Evolutionary conservation across 2,329 filamentous ascomycete genomes (phyloP).

Genomic region (Cladophialophora bantiana): DNA sequence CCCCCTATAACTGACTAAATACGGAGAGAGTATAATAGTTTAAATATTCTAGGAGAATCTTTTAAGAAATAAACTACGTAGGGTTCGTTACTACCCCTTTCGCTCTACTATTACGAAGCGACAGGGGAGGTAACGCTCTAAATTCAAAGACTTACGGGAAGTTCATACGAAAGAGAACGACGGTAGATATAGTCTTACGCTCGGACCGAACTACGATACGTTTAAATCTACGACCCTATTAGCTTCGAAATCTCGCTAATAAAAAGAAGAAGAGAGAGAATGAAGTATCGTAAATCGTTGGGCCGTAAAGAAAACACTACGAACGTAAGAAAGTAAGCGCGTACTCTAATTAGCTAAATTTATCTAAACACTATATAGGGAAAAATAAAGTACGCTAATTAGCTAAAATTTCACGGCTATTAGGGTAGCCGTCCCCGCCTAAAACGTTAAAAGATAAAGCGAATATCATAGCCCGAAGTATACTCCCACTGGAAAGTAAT

Average conservation of each 20-base stretch:
- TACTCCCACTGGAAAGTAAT: not conserved
- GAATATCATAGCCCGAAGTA: no score
- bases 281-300: not conserved
- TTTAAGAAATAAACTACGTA: not conserved
- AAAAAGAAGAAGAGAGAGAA: not conserved
- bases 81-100: not conserved
- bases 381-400: not conserved
- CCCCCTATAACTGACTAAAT: not conserved
- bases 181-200: not conserved
- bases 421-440: no score
- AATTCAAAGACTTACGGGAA: not conserved
- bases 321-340: not conserved
- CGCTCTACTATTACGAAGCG: constrained; percentile 12
- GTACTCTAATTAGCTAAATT: not conserved
- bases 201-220: not conserved
- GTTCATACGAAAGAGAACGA: not conserved
- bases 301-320: not conserved
- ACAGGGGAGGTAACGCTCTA: not conserved
- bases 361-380: constrained; percentile 1
- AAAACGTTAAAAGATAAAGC: not conserved
- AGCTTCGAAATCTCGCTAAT: not conserved
- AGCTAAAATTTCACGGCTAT: not conserved
- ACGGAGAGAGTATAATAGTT: not conserved
- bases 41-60: not conserved
- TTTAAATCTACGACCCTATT: not conserved